Evolutionary conservation across 2,329 filamentous ascomycete genomes (phyloP).

Genomic region (Colletotrichum salicis): DNA sequence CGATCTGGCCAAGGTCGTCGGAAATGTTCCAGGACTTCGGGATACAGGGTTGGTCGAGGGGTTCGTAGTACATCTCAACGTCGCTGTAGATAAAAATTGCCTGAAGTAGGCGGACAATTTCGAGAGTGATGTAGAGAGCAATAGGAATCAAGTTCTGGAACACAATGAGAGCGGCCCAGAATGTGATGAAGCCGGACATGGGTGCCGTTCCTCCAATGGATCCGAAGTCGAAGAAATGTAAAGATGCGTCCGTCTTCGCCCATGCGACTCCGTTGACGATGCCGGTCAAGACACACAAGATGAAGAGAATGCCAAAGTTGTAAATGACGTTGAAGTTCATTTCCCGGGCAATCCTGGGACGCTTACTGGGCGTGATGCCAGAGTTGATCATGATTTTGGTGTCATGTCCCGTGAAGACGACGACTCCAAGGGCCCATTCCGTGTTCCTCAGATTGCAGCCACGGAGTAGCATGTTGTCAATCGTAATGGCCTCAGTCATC

Average conservation of each 20-base stretch:
- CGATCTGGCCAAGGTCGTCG: conserved; percentile 96
- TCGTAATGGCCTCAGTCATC: conserved; percentile 92
- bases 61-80: conserved; percentile 95
- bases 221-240: conserved; percentile 85
- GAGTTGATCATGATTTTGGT: conserved; percentile 99
- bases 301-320: conserved; percentile 90
- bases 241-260: conserved; percentile 78
- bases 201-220: conserved; percentile 79
- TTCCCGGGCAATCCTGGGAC: conserved; percentile 88
- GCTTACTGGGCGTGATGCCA: conserved; percentile 93
- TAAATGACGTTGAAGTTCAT: conserved; percentile 98
- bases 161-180: conserved; percentile 93
- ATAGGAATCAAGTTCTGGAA: conserved; percentile 99
- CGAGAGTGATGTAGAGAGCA: conserved; percentile 95
- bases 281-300: conserved; percentile 88
- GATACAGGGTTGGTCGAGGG: conserved; percentile 91
- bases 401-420: conserved; percentile 93
- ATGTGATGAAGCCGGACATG: conserved; percentile 93
- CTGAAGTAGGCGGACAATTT: conserved; percentile 93
- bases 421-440: conserved; percentile 92
- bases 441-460: conserved; percentile 95
- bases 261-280: conserved; percentile 88
- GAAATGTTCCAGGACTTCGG: conserved; percentile 99
- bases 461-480: conserved; percentile 94
- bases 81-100: conserved; percentile 98